These are phyloP conservation scores for Mrakia gelida DNA, from an alignment of 768 basidiomycete species.

Conservation along the genomic window DNA sequence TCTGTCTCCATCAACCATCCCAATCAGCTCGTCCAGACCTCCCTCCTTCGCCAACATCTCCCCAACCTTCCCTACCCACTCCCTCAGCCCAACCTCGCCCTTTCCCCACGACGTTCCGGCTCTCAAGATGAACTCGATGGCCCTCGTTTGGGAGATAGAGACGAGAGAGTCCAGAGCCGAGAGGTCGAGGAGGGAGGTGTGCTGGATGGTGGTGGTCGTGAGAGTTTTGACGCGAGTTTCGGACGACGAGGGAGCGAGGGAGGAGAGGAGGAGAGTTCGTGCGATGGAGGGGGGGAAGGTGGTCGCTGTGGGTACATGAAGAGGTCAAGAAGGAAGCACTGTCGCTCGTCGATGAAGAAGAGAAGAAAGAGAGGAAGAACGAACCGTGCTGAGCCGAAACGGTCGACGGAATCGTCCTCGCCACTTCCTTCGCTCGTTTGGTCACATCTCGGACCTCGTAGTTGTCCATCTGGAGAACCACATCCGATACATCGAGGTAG, in stretches of 20 bases:
- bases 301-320: not conserved
- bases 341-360: not conserved
- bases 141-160: not conserved
- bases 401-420: not conserved
- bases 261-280: not conserved
- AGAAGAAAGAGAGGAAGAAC: not conserved
- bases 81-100: not conserved
- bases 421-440: not conserved
- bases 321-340: too few relatives aligned
- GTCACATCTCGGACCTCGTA: constrained; percentile 8
- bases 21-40: not conserved
- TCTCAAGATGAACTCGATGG: not conserved
- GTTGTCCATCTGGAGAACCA: not conserved
- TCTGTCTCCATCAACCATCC: not conserved
- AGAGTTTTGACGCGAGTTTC: not conserved
- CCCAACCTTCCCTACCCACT: not conserved
- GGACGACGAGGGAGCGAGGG: not conserved
- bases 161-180: not conserved
- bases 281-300: not conserved
- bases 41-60: not conserved
- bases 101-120: not conserved
- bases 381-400: not conserved
- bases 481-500: constrained; percentile 1
- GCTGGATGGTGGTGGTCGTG: not conserved
- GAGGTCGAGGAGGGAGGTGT: not conserved